Evolutionary conservation across 164 flowering plant genomes (phyloP), one percentile per base, ranked within the genome.

Genomic region (Vitis cinerea): DNA sequence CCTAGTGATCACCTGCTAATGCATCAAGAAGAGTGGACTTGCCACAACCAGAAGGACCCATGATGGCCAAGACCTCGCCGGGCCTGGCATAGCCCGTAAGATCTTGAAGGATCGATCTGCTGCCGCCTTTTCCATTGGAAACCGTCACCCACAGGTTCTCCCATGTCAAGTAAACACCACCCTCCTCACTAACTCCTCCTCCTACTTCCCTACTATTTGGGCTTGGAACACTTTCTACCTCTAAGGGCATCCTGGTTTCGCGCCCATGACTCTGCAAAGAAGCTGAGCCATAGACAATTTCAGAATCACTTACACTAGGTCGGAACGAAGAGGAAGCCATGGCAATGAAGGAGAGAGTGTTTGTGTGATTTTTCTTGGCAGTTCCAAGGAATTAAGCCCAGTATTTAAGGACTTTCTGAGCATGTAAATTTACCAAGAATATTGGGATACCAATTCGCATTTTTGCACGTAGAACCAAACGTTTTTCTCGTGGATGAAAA

Each of bases 1-100:
- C 44, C 7, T 31, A 31, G 44, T 58, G 3, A 4, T 58, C 74
- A 82, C 88, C 88, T 58, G 88, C 81, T 30, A 84, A 72, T 31
- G 44, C 44, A 31, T 31, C 44, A 31, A 31, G 44, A 31, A 31
- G 44, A 31, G 44, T 31, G 44, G 85, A 81, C 61, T 85, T 85
- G 72, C 88, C 86, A 52, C 80, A 83, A 30, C 88, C 88, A 49
- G 86, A 85, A 54, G 88, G 88, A 63, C 88, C 88, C 88, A 85
- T 85, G 65, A 84, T 72, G 67, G 84, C 88, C 64, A 82, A 68
- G 15, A 82, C 72, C 61, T 82, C 80, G 13, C 85, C 85, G 2
- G 88, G 85, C 48, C 68, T 70, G 3, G 77, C 88, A 52, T 77
- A 84, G 8, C 88, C 88, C 1, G 79, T 79, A 30, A 82, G 71